Conservation (phyloP, 768 basidiomycete genomes). For the Inosperma sp. region DNA sequence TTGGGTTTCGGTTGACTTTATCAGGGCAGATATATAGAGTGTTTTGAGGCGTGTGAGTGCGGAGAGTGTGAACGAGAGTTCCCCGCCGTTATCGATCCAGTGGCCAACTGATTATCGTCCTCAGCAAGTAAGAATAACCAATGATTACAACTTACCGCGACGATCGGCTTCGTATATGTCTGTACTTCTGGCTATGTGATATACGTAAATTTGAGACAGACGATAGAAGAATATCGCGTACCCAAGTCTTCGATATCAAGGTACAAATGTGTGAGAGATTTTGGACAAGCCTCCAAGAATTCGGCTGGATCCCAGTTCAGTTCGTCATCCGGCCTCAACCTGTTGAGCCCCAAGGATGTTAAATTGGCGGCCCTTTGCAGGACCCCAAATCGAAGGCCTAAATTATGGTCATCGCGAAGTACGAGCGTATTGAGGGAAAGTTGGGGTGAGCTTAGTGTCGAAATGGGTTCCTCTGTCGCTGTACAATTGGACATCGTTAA, state of each 20-base stretch:
- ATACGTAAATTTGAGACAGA: not conserved
- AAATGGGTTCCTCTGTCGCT: not conserved
- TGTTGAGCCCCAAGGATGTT: not conserved
- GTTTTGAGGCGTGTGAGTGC: not conserved
- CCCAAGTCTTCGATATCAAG: not conserved
- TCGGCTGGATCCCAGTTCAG: not conserved
- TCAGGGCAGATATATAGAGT: not conserved
- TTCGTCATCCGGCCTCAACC: not conserved
- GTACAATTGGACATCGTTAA: not conserved
- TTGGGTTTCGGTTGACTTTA: not conserved
- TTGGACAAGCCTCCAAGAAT: not conserved
- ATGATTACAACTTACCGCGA: not conserved
- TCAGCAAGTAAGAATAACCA: not conserved
- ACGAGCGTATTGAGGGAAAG: not conserved
- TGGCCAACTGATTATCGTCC: not conserved
- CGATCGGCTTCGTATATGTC: not conserved
- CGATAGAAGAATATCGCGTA: not conserved
- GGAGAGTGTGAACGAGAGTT: not conserved
- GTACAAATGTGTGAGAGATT: not conserved
- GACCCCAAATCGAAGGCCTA: not conserved
- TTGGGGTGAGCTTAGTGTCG: not conserved
- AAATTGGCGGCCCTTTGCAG: too few relatives aligned
- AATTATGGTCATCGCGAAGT: not conserved
- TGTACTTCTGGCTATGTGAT: not conserved
- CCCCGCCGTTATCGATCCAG: not conserved